Evolutionary conservation across 257 asterid species (phyloP).

Genomic region (Leonotis leonurus): DNA sequence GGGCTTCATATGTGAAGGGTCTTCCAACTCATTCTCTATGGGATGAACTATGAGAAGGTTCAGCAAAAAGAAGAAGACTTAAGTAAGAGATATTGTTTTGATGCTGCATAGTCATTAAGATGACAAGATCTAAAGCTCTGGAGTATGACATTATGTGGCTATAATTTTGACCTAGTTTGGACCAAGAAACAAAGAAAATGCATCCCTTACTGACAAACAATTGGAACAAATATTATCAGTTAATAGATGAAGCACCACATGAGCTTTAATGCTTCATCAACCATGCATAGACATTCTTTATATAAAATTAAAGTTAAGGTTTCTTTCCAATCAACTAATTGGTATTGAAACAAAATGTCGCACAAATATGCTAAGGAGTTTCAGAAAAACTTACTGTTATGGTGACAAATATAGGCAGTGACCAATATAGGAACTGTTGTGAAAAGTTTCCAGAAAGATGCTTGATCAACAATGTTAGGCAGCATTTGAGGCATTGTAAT

Average conservation of each 20-base stretch:
- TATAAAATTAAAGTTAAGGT: background rate
- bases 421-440: constrained; percentile 76
- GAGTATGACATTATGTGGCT: too few species aligned
- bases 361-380: background rate
- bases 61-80: background rate
- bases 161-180: background rate
- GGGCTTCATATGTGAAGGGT: constrained; percentile 60
- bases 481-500: constrained; percentile 67
- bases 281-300: background rate
- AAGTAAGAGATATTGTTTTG: background rate
- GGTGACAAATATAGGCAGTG: constrained; percentile 90
- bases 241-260: background rate
- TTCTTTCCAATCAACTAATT: background rate
- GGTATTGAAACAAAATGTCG: background rate
- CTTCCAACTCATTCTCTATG: constrained; percentile 72
- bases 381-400: constrained; percentile 46
- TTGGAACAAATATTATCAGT: background rate
- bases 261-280: background rate
- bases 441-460: constrained; percentile 86
- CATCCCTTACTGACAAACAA: background rate
- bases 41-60: constrained; percentile 56
- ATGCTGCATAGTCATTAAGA: background rate
- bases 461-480: constrained; percentile 64
- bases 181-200: background rate
- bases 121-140: too few species aligned